Percentiles rank a stretch among this genome's conserved stretches.
These are phyloP conservation scores for Beauveria pseudobassiana DNA, from an alignment of 2,329 filamentous ascomycete genomes.

Conservation along the genomic window DNA sequence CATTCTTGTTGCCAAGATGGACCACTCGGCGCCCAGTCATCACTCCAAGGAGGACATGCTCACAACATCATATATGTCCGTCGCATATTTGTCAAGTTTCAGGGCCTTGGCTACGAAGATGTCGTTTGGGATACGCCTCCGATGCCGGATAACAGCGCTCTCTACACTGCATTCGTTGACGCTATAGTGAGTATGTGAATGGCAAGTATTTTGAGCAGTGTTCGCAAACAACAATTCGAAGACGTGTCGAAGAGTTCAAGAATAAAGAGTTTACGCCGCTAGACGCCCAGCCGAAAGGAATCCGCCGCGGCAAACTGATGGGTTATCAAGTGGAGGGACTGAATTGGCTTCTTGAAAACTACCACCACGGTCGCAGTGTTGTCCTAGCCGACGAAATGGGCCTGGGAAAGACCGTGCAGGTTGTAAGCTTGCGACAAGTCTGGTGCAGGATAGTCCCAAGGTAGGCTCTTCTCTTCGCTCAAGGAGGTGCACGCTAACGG, in stretches of 20 bases:
- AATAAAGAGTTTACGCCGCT: conserved; percentile 60
- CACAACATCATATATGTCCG: conserved; percentile 63
- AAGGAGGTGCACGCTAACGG: not conserved
- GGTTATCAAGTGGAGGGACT: conserved; percentile 86
- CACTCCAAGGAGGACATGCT: conserved; percentile 63
- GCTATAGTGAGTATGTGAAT: conserved; percentile 84
- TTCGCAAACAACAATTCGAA: conserved; percentile 51
- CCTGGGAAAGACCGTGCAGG: conserved; percentile 91
- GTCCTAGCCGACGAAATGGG: conserved; percentile 98
- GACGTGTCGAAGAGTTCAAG: conserved; percentile 63
- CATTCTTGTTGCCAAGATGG: conserved; percentile 68
- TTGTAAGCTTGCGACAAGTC: conserved; percentile 72
- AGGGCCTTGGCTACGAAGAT: conserved; percentile 85
- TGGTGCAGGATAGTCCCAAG: conserved; percentile 58
- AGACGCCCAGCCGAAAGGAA: conserved; percentile 61
- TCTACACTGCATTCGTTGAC: conserved; percentile 71
- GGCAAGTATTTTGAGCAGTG: conserved; percentile 62
- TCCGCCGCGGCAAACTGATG: conserved; percentile 80
- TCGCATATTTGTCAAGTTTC: conserved; percentile 79
- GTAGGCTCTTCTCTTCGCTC: conserved; percentile 17
- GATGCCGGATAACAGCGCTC: conserved; percentile 49
- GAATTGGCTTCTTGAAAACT: conserved; percentile 93
- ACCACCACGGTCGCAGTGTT: conserved; percentile 72
- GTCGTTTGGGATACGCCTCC: conserved; percentile 85
- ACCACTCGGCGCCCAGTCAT: conserved; percentile 35